These are phyloP conservation scores for Pholiota molesta DNA, from an alignment of 768 basidiomycete genomes.

Conservation along the genomic window DNA sequence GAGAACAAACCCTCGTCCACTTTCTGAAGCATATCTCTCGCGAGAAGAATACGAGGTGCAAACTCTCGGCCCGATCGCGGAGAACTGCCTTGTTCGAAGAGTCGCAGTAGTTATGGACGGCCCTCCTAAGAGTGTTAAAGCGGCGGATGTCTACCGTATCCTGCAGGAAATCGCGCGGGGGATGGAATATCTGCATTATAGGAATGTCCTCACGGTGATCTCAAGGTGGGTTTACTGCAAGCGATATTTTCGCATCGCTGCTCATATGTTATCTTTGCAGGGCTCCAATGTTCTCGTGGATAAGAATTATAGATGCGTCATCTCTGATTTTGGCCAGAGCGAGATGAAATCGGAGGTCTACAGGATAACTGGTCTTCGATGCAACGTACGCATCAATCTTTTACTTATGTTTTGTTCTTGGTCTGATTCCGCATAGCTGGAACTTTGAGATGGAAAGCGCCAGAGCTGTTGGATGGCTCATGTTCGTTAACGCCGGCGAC, in stretches of 20 bases:
- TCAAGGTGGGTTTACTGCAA: conserved; percentile 59
- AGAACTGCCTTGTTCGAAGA: conserved; percentile 22
- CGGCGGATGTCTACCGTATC: conserved; percentile 56
- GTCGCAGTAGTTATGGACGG: conserved; percentile 20
- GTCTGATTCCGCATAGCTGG: conserved; percentile 44
- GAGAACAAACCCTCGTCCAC: conserved; percentile 61
- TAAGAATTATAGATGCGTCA: conserved; percentile 64
- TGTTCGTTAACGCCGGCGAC: conserved; percentile 51
- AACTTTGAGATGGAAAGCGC: conserved; percentile 72
- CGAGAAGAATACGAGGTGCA: conserved; percentile 8
- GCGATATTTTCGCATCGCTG: neutral
- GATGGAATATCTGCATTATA: conserved; percentile 77
- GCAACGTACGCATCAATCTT: conserved; percentile 38
- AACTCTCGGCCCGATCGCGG: conserved; percentile 17
- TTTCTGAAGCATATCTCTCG: conserved; percentile 27
- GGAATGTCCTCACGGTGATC: conserved; percentile 78
- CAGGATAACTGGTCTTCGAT: conserved; percentile 55
- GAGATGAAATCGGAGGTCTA: conserved; percentile 77
- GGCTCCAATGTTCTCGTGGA: conserved; percentile 79
- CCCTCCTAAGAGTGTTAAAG: conserved; percentile 26
- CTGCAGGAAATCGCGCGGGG: conserved; percentile 78
- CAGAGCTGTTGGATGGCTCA: conserved; percentile 60
- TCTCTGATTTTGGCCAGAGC: conserved; percentile 84
- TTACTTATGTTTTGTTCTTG: neutral
- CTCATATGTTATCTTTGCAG: conserved; percentile 28